Percentiles rank a stretch among this genome's conserved stretches.
Conservation (phyloP, 805 yeast species). For the Clavispora vitiphila region DNA sequence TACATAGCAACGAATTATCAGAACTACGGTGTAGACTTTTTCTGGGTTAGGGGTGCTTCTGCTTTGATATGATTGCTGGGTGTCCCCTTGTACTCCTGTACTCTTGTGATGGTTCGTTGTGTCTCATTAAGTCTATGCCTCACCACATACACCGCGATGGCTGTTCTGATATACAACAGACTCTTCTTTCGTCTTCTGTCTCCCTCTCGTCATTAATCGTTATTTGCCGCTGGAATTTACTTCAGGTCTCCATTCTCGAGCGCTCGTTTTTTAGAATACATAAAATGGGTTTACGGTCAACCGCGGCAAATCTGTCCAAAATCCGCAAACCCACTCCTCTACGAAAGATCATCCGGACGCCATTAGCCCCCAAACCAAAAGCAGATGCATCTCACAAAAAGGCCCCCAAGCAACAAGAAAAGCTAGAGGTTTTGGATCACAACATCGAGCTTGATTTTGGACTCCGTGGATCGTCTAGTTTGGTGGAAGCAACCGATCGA, state of each 20-base stretch:
- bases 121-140: background rate
- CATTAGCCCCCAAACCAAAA: constrained; percentile 18
- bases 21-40: background rate
- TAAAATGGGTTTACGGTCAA: constrained; percentile 22
- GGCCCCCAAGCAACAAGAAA: constrained; percentile 5
- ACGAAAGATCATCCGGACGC: constrained; percentile 23
- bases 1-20: constrained; percentile 4
- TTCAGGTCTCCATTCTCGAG: too few relatives aligned
- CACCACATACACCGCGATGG: background rate
- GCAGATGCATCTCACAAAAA: background rate
- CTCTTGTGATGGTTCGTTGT: too few relatives aligned
- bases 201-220: too few relatives aligned
- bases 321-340: constrained; percentile 18
- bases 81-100: too few relatives aligned
- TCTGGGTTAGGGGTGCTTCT: too few relatives aligned
- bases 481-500: constrained; percentile 28
- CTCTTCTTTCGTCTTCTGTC: too few relatives aligned
- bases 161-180: background rate
- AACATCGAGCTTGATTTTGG: constrained; percentile 38
- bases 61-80: background rate
- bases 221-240: too few relatives aligned
- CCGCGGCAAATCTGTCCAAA: constrained; percentile 37
- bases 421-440: constrained; percentile 23
- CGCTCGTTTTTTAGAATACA: too few relatives aligned
- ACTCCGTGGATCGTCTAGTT: constrained; percentile 24